Evolutionary conservation across 345 rosid genomes (phyloP), one percentile per base, ranked within the genome.

Genomic region (Citrus trifoliata): DNA sequence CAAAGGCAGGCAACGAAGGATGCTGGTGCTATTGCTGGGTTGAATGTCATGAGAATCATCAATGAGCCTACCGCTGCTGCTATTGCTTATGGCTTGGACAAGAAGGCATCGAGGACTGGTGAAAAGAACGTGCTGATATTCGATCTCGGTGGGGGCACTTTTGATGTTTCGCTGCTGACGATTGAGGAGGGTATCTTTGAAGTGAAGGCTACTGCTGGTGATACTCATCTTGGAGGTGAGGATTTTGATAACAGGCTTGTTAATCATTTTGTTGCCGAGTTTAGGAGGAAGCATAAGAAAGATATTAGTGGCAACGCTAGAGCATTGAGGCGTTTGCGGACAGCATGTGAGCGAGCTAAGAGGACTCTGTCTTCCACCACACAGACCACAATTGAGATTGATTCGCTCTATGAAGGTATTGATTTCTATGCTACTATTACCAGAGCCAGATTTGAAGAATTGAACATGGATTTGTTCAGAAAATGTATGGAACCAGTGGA

Each of bases 1-100:
- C 87, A 88, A 55, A 81, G 91, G 62, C 88, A 87, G 71, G 91
- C 90, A 3, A 88, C 87, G 9, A 88, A 88, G 80, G 90, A 88
- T 22, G 88, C 90, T 0, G 88, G 92, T 3, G 81, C 80, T 16
- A 88, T 87, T 1, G 83, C 92, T 0, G 90, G 88, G 19, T 82
- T 87, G 25, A 83, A 83, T 40, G 83, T 83, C 10, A 32, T 83
- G 70, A 66, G 85, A 61, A 83, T 83, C 66, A 83, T 83, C 64
- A 83, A 83, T 13, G 85, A 80, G 61, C 85, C 83, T 2, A 83
- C 85, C 8, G 83, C 86, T 13, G 86, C 83, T 6, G 81, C 86
- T 7, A 83, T 76, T 28, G 83, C 83, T 18, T 83, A 83, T n/a
- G 86, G 83, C 4, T 73, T 83, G 37, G 86, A 83, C 76, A 83